phyloP scores from a whole-genome alignment of 768 basidiomycete genomes.

The Russula dissimulans region DNA sequence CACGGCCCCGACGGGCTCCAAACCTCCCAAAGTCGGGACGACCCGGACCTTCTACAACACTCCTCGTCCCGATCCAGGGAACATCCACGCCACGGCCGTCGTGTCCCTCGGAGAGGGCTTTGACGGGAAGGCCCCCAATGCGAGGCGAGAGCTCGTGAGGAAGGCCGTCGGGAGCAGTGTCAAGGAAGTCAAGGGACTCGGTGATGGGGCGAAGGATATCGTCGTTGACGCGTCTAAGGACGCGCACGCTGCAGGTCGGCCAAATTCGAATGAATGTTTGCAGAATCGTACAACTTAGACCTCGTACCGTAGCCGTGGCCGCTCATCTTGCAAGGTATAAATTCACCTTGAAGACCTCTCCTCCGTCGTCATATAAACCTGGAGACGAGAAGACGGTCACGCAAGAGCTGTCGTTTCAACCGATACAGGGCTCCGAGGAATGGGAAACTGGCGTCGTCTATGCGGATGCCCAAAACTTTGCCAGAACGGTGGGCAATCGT shows the following conservation, averaged over 20 bases:
- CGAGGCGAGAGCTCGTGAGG: slow-evolving; percentile 57
- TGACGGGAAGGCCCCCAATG: slow-evolving; percentile 33
- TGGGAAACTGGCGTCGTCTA: slow-evolving; percentile 72
- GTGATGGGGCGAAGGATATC: slow-evolving; percentile 51
- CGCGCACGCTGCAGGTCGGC: slow-evolving; percentile 69
- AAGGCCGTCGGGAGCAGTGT: slow-evolving; percentile 65
- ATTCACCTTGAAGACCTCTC: slow-evolving; percentile 70
- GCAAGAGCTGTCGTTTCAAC: slow-evolving; percentile 40
- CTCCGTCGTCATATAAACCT: slow-evolving; percentile 57
- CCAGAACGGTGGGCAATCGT: slow-evolving; percentile 48
- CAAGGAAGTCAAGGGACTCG: slow-evolving; percentile 52
- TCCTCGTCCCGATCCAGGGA: slow-evolving; percentile 27
- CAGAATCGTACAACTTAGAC: slow-evolving; percentile 5
- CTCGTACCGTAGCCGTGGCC: slow-evolving; percentile 52
- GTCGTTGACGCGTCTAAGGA: slow-evolving; percentile 55
- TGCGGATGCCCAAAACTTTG: slow-evolving; percentile 70
- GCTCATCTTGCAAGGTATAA: slow-evolving; percentile 67
- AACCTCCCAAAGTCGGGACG: slow-evolving; percentile 48
- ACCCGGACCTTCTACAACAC: slow-evolving; percentile 57
- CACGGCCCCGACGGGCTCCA: slow-evolving; percentile 34
- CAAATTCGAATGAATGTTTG: neutral
- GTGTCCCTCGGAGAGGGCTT: slow-evolving; percentile 53
- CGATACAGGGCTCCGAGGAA: slow-evolving; percentile 40
- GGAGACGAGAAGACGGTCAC: slow-evolving; percentile 43
- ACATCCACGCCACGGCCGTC: slow-evolving; percentile 38